Evolutionary conservation across 169 alveolate species (phyloP).

Genomic region (Cryptosporidium andersoni): DNA sequence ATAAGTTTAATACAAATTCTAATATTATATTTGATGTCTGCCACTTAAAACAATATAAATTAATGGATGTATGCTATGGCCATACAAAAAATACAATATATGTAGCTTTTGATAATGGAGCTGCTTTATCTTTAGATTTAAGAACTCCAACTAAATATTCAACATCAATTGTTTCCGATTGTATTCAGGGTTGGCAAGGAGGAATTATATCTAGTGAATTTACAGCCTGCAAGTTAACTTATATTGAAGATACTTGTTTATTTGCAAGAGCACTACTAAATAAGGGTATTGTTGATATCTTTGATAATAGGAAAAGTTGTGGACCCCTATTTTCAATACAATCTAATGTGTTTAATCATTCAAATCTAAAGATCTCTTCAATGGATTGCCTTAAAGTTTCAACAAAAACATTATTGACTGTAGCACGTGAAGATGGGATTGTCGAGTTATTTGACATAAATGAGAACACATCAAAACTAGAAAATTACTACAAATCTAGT

Average conservation of each 20-base stretch:
- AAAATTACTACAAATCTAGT: no score
- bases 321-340: slow-evolving; percentile 36
- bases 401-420: no score
- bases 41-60: slow-evolving; percentile 5
- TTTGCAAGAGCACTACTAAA: slow-evolving; percentile 33
- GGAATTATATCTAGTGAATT: background rate
- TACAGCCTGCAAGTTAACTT: slow-evolving; percentile 10
- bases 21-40: background rate
- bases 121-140: slow-evolving; percentile 54
- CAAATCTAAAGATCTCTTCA: no score
- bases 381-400: no score
- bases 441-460: no score
- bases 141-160: slow-evolving; percentile 60
- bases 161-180: slow-evolving; percentile 28
- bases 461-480: no score
- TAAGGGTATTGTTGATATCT: slow-evolving; percentile 22
- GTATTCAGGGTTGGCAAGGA: slow-evolving; percentile 52
- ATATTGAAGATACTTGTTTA: slow-evolving; percentile 28
- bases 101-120: slow-evolving; percentile 42
- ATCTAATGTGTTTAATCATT: background rate
- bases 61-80: slow-evolving; percentile 68
- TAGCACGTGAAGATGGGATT: no score
- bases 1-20: background rate
- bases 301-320: slow-evolving; percentile 56
- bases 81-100: slow-evolving; percentile 21